phyloP scores from a whole-genome alignment of 2,329 filamentous ascomycete species.

The Neoarthrinium moseri region DNA sequence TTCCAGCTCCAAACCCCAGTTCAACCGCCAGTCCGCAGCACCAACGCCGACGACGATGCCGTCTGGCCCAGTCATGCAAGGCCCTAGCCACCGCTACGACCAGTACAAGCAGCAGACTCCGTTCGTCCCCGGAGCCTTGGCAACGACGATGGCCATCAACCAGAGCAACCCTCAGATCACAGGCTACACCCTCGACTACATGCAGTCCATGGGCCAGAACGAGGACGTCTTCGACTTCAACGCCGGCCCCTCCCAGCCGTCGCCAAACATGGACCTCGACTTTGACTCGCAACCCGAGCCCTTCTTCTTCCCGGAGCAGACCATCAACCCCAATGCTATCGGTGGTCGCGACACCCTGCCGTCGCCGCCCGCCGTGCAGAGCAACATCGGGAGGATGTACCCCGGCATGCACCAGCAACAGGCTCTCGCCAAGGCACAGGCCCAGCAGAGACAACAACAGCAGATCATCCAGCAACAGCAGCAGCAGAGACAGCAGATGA shows the following conservation, averaged over 20 bases:
- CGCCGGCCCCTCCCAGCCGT: conserved; percentile 60
- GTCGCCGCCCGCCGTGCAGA: conserved; percentile 46
- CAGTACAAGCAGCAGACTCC: conserved; percentile 95
- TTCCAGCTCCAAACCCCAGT: conserved; percentile 50
- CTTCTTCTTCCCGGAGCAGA: conserved; percentile 62
- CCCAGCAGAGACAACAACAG: conserved; percentile 41
- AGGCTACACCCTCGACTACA: conserved; percentile 52
- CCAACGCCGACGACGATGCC: conserved; percentile 54
- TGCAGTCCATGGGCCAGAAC: conserved; percentile 58
- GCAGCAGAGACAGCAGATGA: conserved; percentile 44
- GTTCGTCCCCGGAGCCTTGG: conserved; percentile 79
- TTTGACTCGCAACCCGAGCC: conserved; percentile 59
- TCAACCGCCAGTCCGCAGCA: conserved; percentile 49
- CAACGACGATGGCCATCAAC: conserved; percentile 77
- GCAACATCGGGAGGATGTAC: conserved; percentile 72
- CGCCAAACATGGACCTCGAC: conserved; percentile 68
- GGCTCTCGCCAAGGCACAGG: conserved; percentile 70
- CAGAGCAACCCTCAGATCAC: conserved; percentile 54
- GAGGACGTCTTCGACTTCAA: conserved; percentile 74
- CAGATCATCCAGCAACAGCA: conserved; percentile 38
- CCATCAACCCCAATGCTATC: conserved; percentile 72
- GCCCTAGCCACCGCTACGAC: conserved; percentile 92
- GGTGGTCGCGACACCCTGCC: conserved; percentile 57
- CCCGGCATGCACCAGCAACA: conserved; percentile 93
- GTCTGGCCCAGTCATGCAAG: conserved; percentile 61